A percentile compares a stretch with the other conserved stretches of the same genome.
Evolutionary conservation across 495 filamentous ascomycete genomes (phyloP).

Genomic region (Penicillium arizonense): DNA sequence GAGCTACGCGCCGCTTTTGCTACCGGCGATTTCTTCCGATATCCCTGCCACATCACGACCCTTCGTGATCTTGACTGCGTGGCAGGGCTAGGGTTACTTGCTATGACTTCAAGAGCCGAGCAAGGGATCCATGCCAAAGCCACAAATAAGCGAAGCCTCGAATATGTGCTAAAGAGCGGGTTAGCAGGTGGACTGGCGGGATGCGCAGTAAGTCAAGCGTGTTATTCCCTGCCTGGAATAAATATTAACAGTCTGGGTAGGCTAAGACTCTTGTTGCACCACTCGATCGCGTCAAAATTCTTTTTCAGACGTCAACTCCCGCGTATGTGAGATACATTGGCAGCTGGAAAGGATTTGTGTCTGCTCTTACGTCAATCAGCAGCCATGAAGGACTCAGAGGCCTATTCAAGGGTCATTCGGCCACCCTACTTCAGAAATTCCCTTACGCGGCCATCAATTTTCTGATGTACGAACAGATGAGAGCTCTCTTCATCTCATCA

Average conservation of each 20-base stretch:
- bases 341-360: constrained; percentile 72
- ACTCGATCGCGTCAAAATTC: constrained; percentile 92
- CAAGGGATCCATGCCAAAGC: constrained; percentile 21
- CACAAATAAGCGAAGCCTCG: constrained; percentile 65
- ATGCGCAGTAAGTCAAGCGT: constrained; percentile 60
- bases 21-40: no score
- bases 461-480: constrained; percentile 89
- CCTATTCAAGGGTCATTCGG: constrained; percentile 86
- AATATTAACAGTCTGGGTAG: constrained; percentile 35
- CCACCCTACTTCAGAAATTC: constrained; percentile 85
- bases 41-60: no score
- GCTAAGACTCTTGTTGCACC: constrained; percentile 92
- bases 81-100: no score
- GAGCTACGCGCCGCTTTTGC: no score
- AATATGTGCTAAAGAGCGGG: constrained; percentile 76
- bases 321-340: constrained; percentile 84
- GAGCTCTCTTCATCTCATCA: constrained; percentile 63
- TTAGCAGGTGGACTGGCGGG: constrained; percentile 84
- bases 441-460: constrained; percentile 96
- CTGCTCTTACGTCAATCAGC: constrained; percentile 77
- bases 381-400: constrained; percentile 64
- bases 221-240: not conserved
- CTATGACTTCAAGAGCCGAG: no score
- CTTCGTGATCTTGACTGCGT: no score
- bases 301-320: constrained; percentile 90